These are phyloP conservation scores for Anisodus acutangulus DNA, from an alignment of 257 asterid genomes.

Conservation along the genomic window DNA sequence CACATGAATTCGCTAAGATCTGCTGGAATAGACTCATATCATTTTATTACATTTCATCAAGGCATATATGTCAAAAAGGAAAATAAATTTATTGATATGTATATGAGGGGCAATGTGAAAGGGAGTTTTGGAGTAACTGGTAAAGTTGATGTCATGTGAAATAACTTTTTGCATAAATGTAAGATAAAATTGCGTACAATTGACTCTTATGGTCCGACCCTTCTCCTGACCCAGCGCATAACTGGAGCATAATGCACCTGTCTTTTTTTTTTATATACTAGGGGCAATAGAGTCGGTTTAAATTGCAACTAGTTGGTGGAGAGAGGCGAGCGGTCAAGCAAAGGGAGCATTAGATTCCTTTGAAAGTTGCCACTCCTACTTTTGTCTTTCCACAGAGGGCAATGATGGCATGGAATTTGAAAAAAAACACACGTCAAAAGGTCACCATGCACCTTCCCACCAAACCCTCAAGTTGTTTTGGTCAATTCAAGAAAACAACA, in stretches of 20 bases:
- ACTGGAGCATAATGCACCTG: too few species aligned
- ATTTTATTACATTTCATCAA: too few species aligned
- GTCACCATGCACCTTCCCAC: background rate
- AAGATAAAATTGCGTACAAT: too few species aligned
- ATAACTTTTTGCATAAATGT: too few species aligned
- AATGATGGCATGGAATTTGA: slow-evolving; percentile 18
- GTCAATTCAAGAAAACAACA: slow-evolving; percentile 7
- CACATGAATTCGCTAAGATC: background rate
- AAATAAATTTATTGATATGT: background rate
- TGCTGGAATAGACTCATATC: background rate
- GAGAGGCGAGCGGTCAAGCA: background rate
- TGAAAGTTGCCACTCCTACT: background rate
- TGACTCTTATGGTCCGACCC: too few species aligned
- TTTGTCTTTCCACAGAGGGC: slow-evolving; percentile 4
- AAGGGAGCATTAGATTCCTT: slow-evolving; percentile 27
- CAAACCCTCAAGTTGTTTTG: background rate
- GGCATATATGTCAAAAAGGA: background rate
- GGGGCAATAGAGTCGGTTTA: too few species aligned
- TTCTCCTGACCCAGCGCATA: too few species aligned
- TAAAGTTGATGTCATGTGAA: too few species aligned
- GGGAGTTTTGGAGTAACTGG: too few species aligned
- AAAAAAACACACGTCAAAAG: slow-evolving; percentile 21
- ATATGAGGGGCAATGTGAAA: background rate
- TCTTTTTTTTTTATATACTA: too few species aligned
- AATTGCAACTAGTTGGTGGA: background rate